phyloP scores from a whole-genome alignment of 495 filamentous ascomycete species.

The Penicillium lagena region DNA sequence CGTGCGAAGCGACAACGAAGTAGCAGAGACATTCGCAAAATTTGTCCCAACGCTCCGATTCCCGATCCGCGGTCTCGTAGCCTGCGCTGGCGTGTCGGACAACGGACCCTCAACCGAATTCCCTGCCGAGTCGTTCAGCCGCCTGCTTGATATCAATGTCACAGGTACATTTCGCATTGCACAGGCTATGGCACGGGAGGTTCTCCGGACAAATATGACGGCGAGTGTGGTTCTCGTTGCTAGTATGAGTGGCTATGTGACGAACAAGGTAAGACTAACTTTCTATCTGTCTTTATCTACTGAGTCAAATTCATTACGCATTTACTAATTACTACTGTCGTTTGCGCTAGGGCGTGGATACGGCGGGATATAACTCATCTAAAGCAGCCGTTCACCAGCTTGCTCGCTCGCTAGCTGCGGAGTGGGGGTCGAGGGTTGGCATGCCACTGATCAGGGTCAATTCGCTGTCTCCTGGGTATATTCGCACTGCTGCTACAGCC shows the following conservation, averaged over 20 bases:
- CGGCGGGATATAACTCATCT: constrained; percentile 54
- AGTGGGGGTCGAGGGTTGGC: constrained; percentile 40
- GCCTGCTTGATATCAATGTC: constrained; percentile 59
- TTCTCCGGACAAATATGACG: constrained; percentile 37
- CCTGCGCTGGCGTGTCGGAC: constrained; percentile 69
- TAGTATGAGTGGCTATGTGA: constrained; percentile 66
- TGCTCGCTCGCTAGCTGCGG: constrained; percentile 54
- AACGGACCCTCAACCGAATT: constrained; percentile 54
- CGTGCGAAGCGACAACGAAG: constrained; percentile 49
- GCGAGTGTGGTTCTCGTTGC: constrained; percentile 65
- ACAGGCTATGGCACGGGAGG: constrained; percentile 56
- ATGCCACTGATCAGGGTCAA: constrained; percentile 24
- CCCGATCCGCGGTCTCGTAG: constrained; percentile 64
- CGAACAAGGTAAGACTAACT: constrained; percentile 45
- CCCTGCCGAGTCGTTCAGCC: constrained; percentile 45
- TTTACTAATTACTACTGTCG: too few species aligned
- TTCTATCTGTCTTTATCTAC: not conserved
- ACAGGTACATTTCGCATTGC: constrained; percentile 63
- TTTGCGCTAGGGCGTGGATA: constrained; percentile 30
- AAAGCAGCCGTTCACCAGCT: constrained; percentile 59
- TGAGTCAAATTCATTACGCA: not conserved
- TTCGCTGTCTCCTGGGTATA: constrained; percentile 29
- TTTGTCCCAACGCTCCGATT: constrained; percentile 49
- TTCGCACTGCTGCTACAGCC: constrained; percentile 19
- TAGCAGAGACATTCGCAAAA: constrained; percentile 36